Conservation (phyloP, 1,284 basidiomycete genomes). For the Cryptococcus wingfieldii region DNA sequence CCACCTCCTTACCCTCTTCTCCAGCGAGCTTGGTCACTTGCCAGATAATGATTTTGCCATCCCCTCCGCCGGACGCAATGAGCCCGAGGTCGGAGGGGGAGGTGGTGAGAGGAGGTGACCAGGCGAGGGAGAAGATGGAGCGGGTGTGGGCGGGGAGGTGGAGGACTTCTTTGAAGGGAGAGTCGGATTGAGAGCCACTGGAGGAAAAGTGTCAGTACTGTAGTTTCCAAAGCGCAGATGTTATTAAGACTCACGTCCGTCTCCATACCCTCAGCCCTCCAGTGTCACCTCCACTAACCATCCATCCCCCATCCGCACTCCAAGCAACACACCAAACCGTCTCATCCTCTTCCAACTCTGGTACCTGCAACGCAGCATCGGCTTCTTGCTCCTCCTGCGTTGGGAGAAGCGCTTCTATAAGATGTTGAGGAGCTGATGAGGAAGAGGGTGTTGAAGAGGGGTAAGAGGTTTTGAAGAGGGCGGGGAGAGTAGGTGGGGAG, state of each 20-base stretch:
- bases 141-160: constrained; percentile 42
- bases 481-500: constrained; percentile 18
- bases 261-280: constrained; percentile 54
- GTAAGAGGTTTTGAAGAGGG: too few relatives aligned
- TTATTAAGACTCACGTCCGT: constrained; percentile 32
- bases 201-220: background rate
- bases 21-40: constrained; percentile 40
- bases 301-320: constrained; percentile 72
- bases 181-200: constrained; percentile 30
- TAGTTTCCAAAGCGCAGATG: background rate
- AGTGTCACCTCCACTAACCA: constrained; percentile 57
- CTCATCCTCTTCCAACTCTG: constrained; percentile 44
- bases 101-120: constrained; percentile 16
- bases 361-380: constrained; percentile 34
- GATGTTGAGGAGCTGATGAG: constrained; percentile 7
- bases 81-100: constrained; percentile 45
- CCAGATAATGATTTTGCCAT: constrained; percentile 56
- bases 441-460: too few relatives aligned
- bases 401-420: constrained; percentile 16
- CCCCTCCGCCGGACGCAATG: constrained; percentile 54
- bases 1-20: background rate
- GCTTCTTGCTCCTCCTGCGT: constrained; percentile 25
- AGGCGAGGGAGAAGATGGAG: constrained; percentile 40
- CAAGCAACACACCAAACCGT: constrained; percentile 88
- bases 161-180: constrained; percentile 29